phyloP scores from a whole-genome alignment of 2,329 filamentous ascomycete species.

The Nigrograna mackinnonii region DNA sequence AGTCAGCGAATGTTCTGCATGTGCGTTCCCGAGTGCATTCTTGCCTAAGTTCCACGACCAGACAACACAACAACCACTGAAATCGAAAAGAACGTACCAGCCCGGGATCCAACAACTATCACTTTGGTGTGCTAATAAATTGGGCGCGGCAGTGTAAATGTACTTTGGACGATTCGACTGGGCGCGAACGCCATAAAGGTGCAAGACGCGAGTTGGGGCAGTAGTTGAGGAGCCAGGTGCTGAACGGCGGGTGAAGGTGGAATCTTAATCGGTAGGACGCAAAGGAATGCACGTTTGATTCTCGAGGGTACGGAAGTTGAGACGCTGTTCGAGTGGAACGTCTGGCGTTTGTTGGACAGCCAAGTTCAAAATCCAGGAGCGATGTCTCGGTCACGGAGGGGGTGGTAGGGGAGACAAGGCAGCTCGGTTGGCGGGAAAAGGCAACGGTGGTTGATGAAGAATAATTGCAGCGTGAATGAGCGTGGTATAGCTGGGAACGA shows the following conservation, averaged over 20 bases:
- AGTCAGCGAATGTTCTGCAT: slow-evolving; percentile 18
- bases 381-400: no score
- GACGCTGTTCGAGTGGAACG: no score
- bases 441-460: slow-evolving; percentile 4
- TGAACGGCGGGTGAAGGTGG: slow-evolving; percentile 1
- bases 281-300: no score
- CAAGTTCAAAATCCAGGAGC: no score
- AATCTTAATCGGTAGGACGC: no score
- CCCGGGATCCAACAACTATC: neutral
- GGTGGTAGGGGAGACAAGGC: no score
- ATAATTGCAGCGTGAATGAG: slow-evolving; percentile 13
- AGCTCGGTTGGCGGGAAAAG: slow-evolving; percentile 17
- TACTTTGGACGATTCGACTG: slow-evolving; percentile 15
- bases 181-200: slow-evolving; percentile 31
- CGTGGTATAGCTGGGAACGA: slow-evolving; percentile 8
- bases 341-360: no score
- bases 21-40: slow-evolving; percentile 13
- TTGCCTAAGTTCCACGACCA: neutral
- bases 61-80: slow-evolving; percentile 9
- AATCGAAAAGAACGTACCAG: neutral
- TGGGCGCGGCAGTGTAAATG: slow-evolving; percentile 9
- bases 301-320: no score
- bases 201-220: slow-evolving; percentile 4
- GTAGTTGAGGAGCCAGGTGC: slow-evolving; percentile 1
- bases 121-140: neutral